A percentile compares a stretch with the other conserved stretches of the same genome.
These are phyloP conservation scores for Styphnolobium japonicum DNA, from an alignment of 306 rosid genomes.

Conservation along the genomic window DNA sequence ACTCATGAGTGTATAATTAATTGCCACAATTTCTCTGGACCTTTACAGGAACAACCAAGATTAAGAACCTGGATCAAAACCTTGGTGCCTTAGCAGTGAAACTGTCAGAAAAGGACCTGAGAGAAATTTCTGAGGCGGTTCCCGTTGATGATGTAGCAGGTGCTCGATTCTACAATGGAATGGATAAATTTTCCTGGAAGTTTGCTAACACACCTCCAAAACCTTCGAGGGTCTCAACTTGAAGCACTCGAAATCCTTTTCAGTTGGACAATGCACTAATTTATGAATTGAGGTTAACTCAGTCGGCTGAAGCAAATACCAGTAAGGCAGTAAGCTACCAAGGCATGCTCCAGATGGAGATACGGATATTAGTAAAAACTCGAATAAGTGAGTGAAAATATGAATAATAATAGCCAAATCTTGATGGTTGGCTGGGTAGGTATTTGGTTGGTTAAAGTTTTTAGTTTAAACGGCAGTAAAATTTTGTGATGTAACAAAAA, in stretches of 20 bases:
- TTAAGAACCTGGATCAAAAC: conserved; percentile 60
- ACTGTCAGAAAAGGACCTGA: conserved; percentile 42
- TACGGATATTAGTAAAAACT: not conserved
- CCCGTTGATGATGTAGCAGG: conserved; percentile 58
- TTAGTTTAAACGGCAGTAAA: not conserved
- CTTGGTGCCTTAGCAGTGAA: conserved; percentile 50
- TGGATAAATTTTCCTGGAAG: conserved; percentile 27
- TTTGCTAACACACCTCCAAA: conserved; percentile 57
- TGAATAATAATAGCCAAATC: not conserved
- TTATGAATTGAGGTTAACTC: not conserved
- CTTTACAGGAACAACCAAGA: conserved; percentile 54
- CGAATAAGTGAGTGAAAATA: not conserved
- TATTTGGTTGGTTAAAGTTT: not conserved
- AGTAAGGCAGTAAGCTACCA: too few species aligned
- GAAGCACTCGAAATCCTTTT: conserved; percentile 30
- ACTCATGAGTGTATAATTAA: not conserved
- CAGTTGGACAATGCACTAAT: not conserved
- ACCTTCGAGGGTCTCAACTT: not conserved
- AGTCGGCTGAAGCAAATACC: not conserved
- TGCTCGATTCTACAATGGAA: not conserved
- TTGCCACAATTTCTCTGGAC: conserved; percentile 4
- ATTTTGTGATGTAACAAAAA: not conserved
- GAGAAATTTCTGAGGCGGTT: conserved; percentile 49
- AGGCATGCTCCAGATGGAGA: not conserved
- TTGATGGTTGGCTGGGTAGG: not conserved